Evolutionary conservation across 106 monocot genomes (phyloP), one percentile per base, ranked within the genome.

Genomic region (Cymbidium sinense): DNA sequence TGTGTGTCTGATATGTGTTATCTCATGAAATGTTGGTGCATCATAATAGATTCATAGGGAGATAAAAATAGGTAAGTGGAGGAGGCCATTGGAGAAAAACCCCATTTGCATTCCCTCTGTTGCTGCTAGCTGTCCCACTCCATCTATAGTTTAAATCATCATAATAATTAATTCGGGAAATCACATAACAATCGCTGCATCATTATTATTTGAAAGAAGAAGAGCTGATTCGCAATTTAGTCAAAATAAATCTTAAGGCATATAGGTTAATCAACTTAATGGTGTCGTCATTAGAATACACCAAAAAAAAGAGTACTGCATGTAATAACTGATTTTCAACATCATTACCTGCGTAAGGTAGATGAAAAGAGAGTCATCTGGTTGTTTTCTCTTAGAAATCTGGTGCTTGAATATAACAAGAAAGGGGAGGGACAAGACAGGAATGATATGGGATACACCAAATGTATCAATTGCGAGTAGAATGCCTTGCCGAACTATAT

Each of bases 381-480:
- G 62, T 30, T 34, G 35, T 15, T 69, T 44, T 35, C 82, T 67
- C 36, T 73, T 33, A 51, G 34, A 70, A 35, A 25, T 78, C 11
- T 77, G 69, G 54, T 58, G 30, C 20, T 75, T 77, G 61, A 78
- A 36, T 5, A 65, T 34, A 62, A 89, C 86, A 79, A 96, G 83
- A 81, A 96, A 70, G 64, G 96, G 96, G 64, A 96, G 84, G 58
- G 89, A 76, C 50, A 96, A 74, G 81, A 96, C 78, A n/a, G 96
- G 91, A 79, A 94, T 75, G 27, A 96, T 83, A 78, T 94, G 91
- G 62, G 94, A 94, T 65, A 92, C 73, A 55, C 96, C 96, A 88
- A 96, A 96, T 6, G 96, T 96, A 83, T 96, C 96, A 29, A 96
- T 86, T 30, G 79, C 76, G 72, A 96, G 91, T 37, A 96, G 83